Base-by-base conservation (phyloP, 148 eudicot species). In the Persicaria tinctoria region DNA sequence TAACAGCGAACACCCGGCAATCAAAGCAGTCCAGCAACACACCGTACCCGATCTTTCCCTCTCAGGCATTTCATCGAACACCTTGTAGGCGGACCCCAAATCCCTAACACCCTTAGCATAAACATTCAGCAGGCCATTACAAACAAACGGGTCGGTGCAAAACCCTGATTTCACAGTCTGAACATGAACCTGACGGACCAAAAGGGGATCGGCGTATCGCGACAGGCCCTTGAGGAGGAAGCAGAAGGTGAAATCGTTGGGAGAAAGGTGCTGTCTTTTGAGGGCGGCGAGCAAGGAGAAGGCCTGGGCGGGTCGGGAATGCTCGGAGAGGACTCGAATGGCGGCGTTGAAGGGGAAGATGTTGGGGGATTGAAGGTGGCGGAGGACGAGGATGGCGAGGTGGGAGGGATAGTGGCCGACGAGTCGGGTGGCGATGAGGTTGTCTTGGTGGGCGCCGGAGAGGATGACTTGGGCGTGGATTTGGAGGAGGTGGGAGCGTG, bases 61-160 rank as follows among this genome's bases (percentile, higher is more conserved):
- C 5, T 89, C 91, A 73, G 87, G 82, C 86, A 90, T 87, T 83
- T 89, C 91, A 80, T 90, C 90, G 57, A 92, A 90, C 89, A 88
- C 66, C 79, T 86, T 83, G 41, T 76, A 84, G 3, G 93, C 97
- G 4, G 81, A 82, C 8, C n/a, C 70, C 77, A 89, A 76, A 74
- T 90, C 90, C 74, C 76, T 82, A 8, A 74, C 62, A 57, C 86
- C 96, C 81, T 79, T 88, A 0, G 80, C 87, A 69, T 90, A 92
- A 17, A 82, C 92, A 78, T 46, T 80, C 20, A 92, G 57, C 50
- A 92, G 79, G 9, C 87, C 93, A 76, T 84, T 90, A 72, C 93
- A 87, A 41, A 92, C 91, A 78, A 76, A 78, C 4, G 83, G 57
- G 75, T 92, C 84, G 46, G 44, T 17, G 14, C 51, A 4, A 69